Base-by-base conservation (phyloP, 345 rosid genomes). In the Citrus sp. region DNA sequence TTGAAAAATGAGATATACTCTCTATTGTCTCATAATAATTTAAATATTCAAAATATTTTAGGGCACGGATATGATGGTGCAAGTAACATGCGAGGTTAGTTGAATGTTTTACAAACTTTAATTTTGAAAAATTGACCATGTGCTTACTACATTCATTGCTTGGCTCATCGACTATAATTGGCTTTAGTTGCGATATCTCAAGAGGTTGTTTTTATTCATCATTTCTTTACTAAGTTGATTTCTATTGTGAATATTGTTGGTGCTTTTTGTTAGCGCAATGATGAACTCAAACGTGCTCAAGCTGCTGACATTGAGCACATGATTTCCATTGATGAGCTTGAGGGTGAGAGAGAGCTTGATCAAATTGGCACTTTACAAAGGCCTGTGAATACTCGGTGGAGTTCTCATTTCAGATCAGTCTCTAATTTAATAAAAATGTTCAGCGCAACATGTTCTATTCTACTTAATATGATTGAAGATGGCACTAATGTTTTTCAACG, bases 41-140 rank as follows among this genome's bases (percentile, higher is more conserved):
- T 78, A 51, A 18, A 42, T 37, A 37, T 77, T 25, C 14, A 72
- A 14, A 77, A 77, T 70, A 28, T 77, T 5, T 7, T 2, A 10
- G 18, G 63, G 30, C 24, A 77, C 13, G 24, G 70, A 14, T 81
- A 81, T 42, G 66, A 72, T 66, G 70, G 35, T 55, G 75, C 60
- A 7, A 67, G 75, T 49, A 77, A 56, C n/a, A 77, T 80, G 66
- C 25, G 14, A 3, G 67, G 59, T 9, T 67, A 76, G 13, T 62
- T 7, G 58, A 76, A 75, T 6, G 34, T 30, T 0, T 35, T 62
- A 16, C 35, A 71, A 49, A 51, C 74, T 9, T 42, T 64, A 25
- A 5, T 72, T 77, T 5, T 22, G 0, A 58, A 34, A 9, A 16
- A 71, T 16, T 75, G 16, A 27, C 49, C 74, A 16, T 64, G 19